phyloP scores from a whole-genome alignment of 495 filamentous ascomycete species.

The Daldinia loculata region DNA sequence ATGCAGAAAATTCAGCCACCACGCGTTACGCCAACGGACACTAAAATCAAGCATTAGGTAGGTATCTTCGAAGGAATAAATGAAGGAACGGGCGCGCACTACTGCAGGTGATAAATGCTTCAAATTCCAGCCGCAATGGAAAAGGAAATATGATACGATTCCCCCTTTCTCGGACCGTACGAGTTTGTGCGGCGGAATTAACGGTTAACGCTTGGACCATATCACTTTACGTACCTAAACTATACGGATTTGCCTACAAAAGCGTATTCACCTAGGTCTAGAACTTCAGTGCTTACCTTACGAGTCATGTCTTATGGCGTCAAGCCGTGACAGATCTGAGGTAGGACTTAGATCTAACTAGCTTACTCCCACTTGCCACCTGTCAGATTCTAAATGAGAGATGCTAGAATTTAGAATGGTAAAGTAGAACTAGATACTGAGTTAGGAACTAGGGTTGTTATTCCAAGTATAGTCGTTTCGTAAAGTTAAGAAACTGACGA shows the following conservation, averaged over 20 bases:
- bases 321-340: not conserved
- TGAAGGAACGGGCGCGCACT: not conserved
- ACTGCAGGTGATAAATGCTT: not conserved
- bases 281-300: not conserved
- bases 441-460: not conserved
- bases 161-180: not conserved
- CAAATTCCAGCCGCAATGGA: not conserved
- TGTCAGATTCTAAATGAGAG: not conserved
- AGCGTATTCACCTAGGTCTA: not conserved
- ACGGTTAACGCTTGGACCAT: not conserved
- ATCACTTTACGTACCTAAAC: not conserved
- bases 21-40: not conserved
- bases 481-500: not conserved
- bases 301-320: not conserved
- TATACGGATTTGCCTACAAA: not conserved
- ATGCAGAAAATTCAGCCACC: not conserved
- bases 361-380: not conserved
- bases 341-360: not conserved
- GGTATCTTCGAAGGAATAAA: slow-evolving; percentile 1
- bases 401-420: not conserved
- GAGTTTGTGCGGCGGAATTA: not conserved
- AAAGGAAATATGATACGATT: not conserved
- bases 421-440: not conserved
- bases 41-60: slow-evolving; percentile 12
- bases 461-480: not conserved